phyloP scores from a whole-genome alignment of 2,329 filamentous ascomycete genomes.

The Onygena corvina region DNA sequence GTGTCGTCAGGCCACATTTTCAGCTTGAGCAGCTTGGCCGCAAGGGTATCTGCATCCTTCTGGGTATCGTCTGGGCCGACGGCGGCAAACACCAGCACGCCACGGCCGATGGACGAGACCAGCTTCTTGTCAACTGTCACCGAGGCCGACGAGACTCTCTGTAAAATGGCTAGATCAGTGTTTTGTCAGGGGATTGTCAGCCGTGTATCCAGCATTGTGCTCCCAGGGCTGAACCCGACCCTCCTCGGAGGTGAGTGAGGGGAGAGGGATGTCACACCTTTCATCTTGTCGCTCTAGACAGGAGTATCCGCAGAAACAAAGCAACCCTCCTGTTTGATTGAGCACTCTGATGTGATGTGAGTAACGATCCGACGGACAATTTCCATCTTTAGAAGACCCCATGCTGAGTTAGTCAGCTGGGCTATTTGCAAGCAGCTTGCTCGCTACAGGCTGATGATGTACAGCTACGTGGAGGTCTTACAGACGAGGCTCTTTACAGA shows the following conservation, averaged over 20 bases:
- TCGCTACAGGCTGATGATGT: not conserved
- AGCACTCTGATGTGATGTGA: not conserved
- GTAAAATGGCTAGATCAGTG: conserved; percentile 59
- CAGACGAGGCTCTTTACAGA: conserved; percentile 2
- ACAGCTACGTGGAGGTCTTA: conserved; percentile 1
- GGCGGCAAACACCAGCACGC: conserved; percentile 80
- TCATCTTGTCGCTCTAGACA: not conserved
- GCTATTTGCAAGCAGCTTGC: too few relatives aligned
- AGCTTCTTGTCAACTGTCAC: conserved; percentile 87
- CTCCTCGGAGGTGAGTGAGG: too few relatives aligned
- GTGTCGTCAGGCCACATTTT: conserved; percentile 80
- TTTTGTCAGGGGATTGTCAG: not conserved
- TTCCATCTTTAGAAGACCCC: too few relatives aligned
- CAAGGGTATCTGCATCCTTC: conserved; percentile 74
- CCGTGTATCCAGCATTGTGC: not conserved
- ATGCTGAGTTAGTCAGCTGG: conserved; percentile 2
- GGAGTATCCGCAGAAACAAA: not conserved
- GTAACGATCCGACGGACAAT: too few relatives aligned
- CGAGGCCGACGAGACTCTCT: conserved; percentile 87
- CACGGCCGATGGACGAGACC: conserved; percentile 81
- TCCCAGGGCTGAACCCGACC: not conserved
- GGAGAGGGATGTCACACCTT: not conserved
- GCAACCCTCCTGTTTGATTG: not conserved
- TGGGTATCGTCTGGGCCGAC: conserved; percentile 81
- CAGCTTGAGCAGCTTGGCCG: conserved; percentile 75